These are phyloP conservation scores for Colletotrichum spinosum DNA, from an alignment of 2,329 filamentous ascomycete species.

Conservation along the genomic window DNA sequence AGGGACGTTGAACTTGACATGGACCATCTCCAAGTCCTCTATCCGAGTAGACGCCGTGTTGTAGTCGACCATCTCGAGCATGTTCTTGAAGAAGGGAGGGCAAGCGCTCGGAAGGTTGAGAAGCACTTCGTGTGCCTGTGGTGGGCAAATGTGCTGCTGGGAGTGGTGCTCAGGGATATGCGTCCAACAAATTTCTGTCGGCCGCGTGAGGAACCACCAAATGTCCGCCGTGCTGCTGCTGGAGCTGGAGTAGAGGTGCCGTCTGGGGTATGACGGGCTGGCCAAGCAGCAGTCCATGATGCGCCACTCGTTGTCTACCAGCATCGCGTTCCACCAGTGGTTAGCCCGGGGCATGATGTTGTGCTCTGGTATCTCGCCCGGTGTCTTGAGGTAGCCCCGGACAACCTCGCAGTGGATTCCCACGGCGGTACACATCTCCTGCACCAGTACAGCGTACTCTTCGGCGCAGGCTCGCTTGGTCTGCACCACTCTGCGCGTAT, in stretches of 20 bases:
- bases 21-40: slow-evolving; percentile 93
- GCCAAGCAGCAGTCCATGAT: slow-evolving; percentile 95
- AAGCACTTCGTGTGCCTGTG: slow-evolving; percentile 86
- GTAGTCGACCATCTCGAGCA: slow-evolving; percentile 84
- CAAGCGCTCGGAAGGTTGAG: slow-evolving; percentile 88
- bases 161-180: slow-evolving; percentile 89
- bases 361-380: slow-evolving; percentile 85
- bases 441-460: slow-evolving; percentile 88
- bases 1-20: slow-evolving; percentile 88
- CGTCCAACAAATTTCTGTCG: slow-evolving; percentile 93
- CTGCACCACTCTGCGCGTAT: slow-evolving; percentile 86
- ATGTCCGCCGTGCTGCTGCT: slow-evolving; percentile 78
- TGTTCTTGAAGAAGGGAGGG: slow-evolving; percentile 88
- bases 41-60: slow-evolving; percentile 88
- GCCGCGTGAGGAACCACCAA: slow-evolving; percentile 95
- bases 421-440: slow-evolving; percentile 93
- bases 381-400: slow-evolving; percentile 89
- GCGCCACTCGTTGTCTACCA: slow-evolving; percentile 95
- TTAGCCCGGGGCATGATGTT: slow-evolving; percentile 88
- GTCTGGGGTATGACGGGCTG: slow-evolving; percentile 87
- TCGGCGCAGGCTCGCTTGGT: slow-evolving; percentile 86
- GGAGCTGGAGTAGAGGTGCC: slow-evolving; percentile 80
- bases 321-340: slow-evolving; percentile 97
- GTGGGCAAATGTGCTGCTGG: slow-evolving; percentile 93
- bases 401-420: slow-evolving; percentile 90